Evolutionary conservation across 2,329 filamentous ascomycete species (phyloP), one percentile per base, ranked within the genome.

Genomic region (Metarhizium robertsii): DNA sequence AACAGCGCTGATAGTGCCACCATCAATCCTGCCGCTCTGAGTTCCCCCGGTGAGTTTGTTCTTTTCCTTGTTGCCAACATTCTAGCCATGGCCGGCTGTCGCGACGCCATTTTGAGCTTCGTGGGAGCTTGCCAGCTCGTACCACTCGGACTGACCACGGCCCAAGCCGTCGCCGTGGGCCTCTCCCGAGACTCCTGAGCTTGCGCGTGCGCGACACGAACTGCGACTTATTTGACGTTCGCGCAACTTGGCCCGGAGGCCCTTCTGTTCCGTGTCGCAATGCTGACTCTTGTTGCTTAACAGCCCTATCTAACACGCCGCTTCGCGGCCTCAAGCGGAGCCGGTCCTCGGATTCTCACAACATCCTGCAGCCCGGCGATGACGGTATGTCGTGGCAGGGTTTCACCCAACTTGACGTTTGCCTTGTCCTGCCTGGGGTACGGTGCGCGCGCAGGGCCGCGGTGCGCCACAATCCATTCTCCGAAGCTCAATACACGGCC

Each of bases 1-100:
- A 86, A 86, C 78, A 83, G 84, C 74, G 87, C 88, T 81, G 87
- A 89, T 71, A 87, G 87, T 78, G 88, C 87, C 70, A 95, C 90
- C 69, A 94, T 95, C 79, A 90, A 95, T 79, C 90, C 90, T 71
- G 89, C 89, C 67, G 88, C 87, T 61, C 80, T 95, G 76, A 90
- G 87, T 76, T 86, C 85, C 70, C 77, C 85, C 77, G 84, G 88
- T 92, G 85, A 72, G 76, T 48, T 25, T 25, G 8, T 43, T 43
- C 34, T 51, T 45, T 6, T 38, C 30, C 50, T 47, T 25, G 34
- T 32, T 20, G 10, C 45, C 18, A 32, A 3, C 30, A 45, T 20
- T 34, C 11, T 16, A 36, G 55, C 52, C 13, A 46, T 36, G 16
- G 14, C 47, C 29, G 32, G 38, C 4, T 8, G 47, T 29, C 30